phyloP scores from a whole-genome alignment of 2,329 filamentous ascomycete genomes.

The Diaporthe caulivora region DNA sequence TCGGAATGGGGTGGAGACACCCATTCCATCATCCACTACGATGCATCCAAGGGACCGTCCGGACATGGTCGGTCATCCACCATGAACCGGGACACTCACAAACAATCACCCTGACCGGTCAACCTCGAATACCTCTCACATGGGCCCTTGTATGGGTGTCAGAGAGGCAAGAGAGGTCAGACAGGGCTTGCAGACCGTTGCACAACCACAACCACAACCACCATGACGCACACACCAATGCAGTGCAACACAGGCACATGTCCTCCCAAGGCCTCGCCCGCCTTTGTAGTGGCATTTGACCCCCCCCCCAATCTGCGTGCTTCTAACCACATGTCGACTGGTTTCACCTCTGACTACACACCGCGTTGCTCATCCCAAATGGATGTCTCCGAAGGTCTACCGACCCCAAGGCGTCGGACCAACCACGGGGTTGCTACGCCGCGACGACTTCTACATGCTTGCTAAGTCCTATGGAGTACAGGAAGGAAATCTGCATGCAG shows the following conservation, averaged over 20 bases:
- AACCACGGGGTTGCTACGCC: not conserved
- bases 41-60: not conserved
- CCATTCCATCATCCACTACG: not conserved
- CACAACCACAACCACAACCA: not conserved
- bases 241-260: conserved; percentile 14
- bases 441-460: not conserved
- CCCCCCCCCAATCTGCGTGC: too few species aligned
- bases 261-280: conserved; percentile 14
- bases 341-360: not conserved
- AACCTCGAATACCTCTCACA: not conserved
- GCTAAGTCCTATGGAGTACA: not conserved
- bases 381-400: not conserved
- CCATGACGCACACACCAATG: not conserved
- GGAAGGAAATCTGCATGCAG: not conserved
- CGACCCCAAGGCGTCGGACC: not conserved
- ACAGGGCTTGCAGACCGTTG: not conserved
- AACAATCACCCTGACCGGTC: not conserved
- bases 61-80: not conserved
- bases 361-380: not conserved
- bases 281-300: not conserved
- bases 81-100: not conserved
- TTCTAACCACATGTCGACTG: too few species aligned
- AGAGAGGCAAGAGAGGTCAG: not conserved
- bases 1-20: not conserved
- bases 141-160: not conserved